Conservation (phyloP, 306 rosid genomes). For the Dalbergia cultrata region DNA sequence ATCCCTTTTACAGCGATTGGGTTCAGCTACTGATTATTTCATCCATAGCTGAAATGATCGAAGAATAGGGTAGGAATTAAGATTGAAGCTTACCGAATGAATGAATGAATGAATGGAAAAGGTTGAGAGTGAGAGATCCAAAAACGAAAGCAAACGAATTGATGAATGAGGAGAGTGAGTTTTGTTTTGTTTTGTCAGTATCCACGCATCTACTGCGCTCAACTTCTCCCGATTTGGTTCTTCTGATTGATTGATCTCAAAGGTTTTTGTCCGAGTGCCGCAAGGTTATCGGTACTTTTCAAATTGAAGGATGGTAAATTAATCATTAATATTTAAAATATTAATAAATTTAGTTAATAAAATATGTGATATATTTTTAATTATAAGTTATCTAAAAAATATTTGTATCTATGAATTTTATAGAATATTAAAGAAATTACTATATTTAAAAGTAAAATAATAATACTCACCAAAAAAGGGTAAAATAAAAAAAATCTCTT, state of each 20-base stretch:
- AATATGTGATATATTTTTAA: too few relatives aligned
- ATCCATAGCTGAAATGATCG: not conserved
- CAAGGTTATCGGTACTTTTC: too few relatives aligned
- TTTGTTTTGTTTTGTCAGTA: not conserved
- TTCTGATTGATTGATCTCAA: not conserved
- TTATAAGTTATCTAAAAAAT: too few relatives aligned
- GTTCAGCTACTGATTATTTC: constrained; percentile 1
- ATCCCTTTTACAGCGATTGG: constrained; percentile 1
- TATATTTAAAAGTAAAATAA: too few relatives aligned
- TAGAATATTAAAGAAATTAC: too few relatives aligned
- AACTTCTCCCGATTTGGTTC: not conserved
- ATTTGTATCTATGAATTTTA: too few relatives aligned
- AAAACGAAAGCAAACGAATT: not conserved
- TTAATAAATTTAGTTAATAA: too few relatives aligned
- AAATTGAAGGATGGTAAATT: too few relatives aligned
- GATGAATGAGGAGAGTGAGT: not conserved
- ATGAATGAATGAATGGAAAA: not conserved
- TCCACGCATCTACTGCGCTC: not conserved
- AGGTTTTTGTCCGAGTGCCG: too few relatives aligned
- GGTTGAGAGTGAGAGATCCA: not conserved
- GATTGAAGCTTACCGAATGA: constrained; percentile 35
- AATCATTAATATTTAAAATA: too few relatives aligned
- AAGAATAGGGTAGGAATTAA: not conserved
- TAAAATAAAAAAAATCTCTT: too few relatives aligned
- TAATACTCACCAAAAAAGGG: too few relatives aligned